Evolutionary conservation across 805 yeast species (phyloP), one percentile per base, ranked within the genome.

Genomic region (Hemisphaericaspora nanyangensis): DNA sequence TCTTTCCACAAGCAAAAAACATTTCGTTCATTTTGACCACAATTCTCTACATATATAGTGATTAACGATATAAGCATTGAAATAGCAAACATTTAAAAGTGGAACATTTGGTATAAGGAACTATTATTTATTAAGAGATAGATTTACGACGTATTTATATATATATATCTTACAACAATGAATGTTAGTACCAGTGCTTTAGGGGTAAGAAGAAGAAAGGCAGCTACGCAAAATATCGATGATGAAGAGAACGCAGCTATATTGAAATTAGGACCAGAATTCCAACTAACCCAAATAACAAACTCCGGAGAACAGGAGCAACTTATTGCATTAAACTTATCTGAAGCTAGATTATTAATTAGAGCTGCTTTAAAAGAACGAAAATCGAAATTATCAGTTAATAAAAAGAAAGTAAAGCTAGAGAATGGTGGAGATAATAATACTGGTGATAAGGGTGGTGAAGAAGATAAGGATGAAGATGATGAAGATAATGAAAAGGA

Each of bases 191-290:
- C 95, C 28, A 85, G 95, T 37, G 85, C 96, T 4, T 76, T 87
- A 35, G 91, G 90, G 19, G 85, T 85, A 32, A 77, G 88, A 57
- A 80, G 95, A 67, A 78, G 95, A 61, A 72, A 71, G 47, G 69
- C 70, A 46, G 71, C 75, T 19, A 72, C 62, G 45, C 79, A 67
- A 54, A 81, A 80, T 42, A 73, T 79, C 31, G 90, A 82, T 42
- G 95, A 86, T 47, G 97, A 90, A 54, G 98, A 91, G 56, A 95
- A 93, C 55, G 95, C 98, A 0, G 80, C 96, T 0, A 74, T 77
- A 37, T 73, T 93, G 50, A 83, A 85, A 55, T 75, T 93, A 40
- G 99, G 99, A 7, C 91, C 95, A 19, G 99, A 93, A 65, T 93
- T 93, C 56, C 90, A 82, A 51, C 63, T 84, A 37, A 77, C 76